These are phyloP conservation scores for Ophiostoma novo-ulmi DNA, from an alignment of 2,329 filamentous ascomycete species.

Conservation along the genomic window DNA sequence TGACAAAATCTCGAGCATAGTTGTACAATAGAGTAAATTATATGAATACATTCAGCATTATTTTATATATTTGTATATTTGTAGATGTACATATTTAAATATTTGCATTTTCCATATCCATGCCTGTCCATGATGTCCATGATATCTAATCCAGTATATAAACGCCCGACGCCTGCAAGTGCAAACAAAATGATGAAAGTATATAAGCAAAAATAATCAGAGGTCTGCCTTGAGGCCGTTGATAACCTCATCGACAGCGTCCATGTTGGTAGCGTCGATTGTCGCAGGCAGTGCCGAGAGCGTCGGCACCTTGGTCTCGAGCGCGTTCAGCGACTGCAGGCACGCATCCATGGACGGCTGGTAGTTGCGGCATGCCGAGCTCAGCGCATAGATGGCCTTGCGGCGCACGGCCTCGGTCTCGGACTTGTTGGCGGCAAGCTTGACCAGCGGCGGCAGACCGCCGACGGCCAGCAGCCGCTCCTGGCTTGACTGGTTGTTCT, in stretches of 20 bases:
- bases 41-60: not conserved
- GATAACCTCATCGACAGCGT: constrained; percentile 72
- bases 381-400: constrained; percentile 87
- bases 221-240: constrained; percentile 52
- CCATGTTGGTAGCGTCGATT: constrained; percentile 84
- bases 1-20: not conserved
- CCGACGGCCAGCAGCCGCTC: constrained; percentile 61
- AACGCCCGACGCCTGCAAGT: constrained; percentile 16
- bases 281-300: constrained; percentile 54
- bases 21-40: constrained; percentile 9
- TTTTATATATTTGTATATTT: not conserved
- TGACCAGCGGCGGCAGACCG: constrained; percentile 65
- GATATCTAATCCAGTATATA: not conserved
- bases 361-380: constrained; percentile 80
- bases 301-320: constrained; percentile 12
- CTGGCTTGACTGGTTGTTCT: constrained; percentile 87
- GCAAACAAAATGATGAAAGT: constrained; percentile 18
- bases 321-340: constrained; percentile 49
- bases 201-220: not conserved
- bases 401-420: constrained; percentile 58
- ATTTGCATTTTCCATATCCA: constrained; percentile 9
- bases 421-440: constrained; percentile 56
- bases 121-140: not conserved
- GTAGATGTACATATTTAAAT: not conserved
- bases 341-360: constrained; percentile 73